Evolutionary conservation across 495 filamentous ascomycete genomes (phyloP).

Genomic region (Neurospora terricola): DNA sequence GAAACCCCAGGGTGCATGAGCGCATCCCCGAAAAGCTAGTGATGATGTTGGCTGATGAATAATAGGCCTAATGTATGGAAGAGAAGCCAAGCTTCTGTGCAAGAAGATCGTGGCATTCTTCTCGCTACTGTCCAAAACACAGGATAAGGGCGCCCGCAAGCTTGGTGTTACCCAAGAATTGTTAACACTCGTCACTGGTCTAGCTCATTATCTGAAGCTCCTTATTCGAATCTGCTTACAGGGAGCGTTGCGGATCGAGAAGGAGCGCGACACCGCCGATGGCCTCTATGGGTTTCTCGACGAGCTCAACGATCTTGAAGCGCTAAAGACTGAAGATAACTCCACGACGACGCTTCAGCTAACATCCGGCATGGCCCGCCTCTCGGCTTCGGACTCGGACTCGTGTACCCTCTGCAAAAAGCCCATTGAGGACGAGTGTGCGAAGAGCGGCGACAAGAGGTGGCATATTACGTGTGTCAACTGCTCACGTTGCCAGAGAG

Average conservation of each 20-base stretch:
- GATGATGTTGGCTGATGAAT: constrained; percentile 7
- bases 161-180: constrained; percentile 96
- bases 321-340: constrained; percentile 55
- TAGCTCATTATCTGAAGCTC: constrained; percentile 97
- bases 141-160: constrained; percentile 77
- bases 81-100: constrained; percentile 94
- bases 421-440: constrained; percentile 90
- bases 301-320: constrained; percentile 65
- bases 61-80: constrained; percentile 75
- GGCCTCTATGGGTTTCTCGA: constrained; percentile 74
- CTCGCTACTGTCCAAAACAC: constrained; percentile 81
- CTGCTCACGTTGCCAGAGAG: constrained; percentile 65
- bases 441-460: constrained; percentile 56
- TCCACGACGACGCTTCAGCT: constrained; percentile 53
- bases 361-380: constrained; percentile 57
- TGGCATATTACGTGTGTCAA: constrained; percentile 77
- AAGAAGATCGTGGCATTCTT: constrained; percentile 99
- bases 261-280: constrained; percentile 61
- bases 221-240: constrained; percentile 95
- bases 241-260: constrained; percentile 83
- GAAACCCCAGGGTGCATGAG: not conserved
- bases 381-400: constrained; percentile 73
- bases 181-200: constrained; percentile 85
- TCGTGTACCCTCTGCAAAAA: constrained; percentile 70
- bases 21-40: not conserved